Conservation (phyloP, 495 filamentous ascomycete species). For the Niebla homalea region DNA sequence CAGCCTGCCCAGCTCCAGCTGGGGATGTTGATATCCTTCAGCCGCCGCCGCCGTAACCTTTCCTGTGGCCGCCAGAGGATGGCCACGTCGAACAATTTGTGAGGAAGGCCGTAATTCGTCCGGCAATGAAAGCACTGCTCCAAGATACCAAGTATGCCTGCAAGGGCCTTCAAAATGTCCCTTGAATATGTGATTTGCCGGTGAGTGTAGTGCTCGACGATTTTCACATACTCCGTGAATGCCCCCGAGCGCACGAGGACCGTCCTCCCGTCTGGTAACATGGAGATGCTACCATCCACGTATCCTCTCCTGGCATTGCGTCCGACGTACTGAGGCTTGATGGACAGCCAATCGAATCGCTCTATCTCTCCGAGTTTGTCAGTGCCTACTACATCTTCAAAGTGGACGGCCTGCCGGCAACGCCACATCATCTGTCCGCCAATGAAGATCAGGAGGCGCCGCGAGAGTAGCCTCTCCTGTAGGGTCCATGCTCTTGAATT, state of each 20-base stretch:
- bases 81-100: background rate
- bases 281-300: background rate
- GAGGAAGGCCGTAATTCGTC: background rate
- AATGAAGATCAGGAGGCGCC: conserved; percentile 5
- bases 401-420: background rate
- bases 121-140: background rate
- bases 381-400: background rate
- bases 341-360: background rate
- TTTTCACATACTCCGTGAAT: background rate
- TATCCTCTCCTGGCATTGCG: background rate
- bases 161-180: conserved; percentile 1
- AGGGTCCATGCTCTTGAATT: conserved; percentile 6
- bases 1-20: conserved; percentile 5
- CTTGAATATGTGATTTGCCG: background rate
- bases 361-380: background rate
- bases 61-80: conserved; percentile 4
- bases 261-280: background rate
- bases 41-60: background rate
- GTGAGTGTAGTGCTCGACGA: conserved; percentile 1
- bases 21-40: background rate
- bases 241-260: background rate
- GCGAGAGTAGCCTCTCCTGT: conserved; percentile 7
- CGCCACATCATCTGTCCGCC: background rate
- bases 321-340: background rate
- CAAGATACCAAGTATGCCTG: background rate